phyloP scores from a whole-genome alignment of 2,329 filamentous ascomycete genomes.

The Leptosphaerulina australis region DNA sequence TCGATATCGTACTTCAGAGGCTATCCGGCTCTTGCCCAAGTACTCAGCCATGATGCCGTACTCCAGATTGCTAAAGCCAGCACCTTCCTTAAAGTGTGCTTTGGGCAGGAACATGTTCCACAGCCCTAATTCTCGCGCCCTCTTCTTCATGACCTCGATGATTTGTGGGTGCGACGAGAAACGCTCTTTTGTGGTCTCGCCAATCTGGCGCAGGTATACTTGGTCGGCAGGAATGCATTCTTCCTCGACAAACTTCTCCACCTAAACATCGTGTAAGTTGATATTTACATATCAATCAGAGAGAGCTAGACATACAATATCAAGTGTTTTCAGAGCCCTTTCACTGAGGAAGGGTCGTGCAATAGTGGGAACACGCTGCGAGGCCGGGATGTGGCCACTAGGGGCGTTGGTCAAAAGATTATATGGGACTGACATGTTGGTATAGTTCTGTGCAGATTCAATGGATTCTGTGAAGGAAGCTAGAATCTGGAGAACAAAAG shows the following conservation, averaged over 20 bases:
- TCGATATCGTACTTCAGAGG: constrained; percentile 48
- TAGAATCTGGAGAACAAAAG: constrained; percentile 2
- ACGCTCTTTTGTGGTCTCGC: constrained; percentile 70
- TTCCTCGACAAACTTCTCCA: constrained; percentile 96
- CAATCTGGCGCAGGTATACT: constrained; percentile 79
- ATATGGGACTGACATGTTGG: constrained; percentile 42
- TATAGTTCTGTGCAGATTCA: not conserved
- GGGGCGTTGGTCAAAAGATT: constrained; percentile 45
- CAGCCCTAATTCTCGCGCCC: constrained; percentile 80
- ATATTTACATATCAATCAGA: not conserved
- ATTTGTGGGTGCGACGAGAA: constrained; percentile 80
- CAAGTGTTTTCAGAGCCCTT: constrained; percentile 79
- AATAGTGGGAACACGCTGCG: constrained; percentile 63
- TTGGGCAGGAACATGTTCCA: constrained; percentile 99
- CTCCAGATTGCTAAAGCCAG: constrained; percentile 92
- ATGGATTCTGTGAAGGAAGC: not conserved
- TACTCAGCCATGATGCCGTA: constrained; percentile 98
- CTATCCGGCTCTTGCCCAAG: constrained; percentile 82
- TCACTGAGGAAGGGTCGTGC: constrained; percentile 75
- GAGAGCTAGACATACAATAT: constrained; percentile 61
- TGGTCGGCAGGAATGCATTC: constrained; percentile 80
- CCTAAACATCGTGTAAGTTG: constrained; percentile 45
- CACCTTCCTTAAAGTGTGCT: constrained; percentile 93
- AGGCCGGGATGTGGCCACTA: constrained; percentile 53
- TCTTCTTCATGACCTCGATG: constrained; percentile 86